Evolutionary conservation across 305 asterid genomes (phyloP).

Genomic region (Fraxinus latifolia): DNA sequence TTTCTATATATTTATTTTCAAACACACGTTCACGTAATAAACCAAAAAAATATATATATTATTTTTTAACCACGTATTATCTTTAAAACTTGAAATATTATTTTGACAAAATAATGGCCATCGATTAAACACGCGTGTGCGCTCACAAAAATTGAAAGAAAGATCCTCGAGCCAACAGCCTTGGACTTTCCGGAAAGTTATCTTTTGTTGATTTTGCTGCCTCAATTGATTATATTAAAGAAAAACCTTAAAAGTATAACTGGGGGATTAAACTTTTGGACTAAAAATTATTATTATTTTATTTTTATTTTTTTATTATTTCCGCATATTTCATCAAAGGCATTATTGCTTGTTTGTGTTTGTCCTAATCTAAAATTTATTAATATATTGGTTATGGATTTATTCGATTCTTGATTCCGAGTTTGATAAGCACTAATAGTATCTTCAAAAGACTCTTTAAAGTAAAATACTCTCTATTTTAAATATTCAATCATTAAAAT

Average conservation of each 20-base stretch:
- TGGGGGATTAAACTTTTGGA: not conserved
- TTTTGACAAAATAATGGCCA: too few species aligned
- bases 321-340: not conserved
- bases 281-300: not conserved
- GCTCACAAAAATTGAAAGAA: not conserved
- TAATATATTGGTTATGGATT: not conserved
- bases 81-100: too few species aligned
- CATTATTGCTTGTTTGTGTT: not conserved
- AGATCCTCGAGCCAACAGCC: constrained; percentile 29
- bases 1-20: too few species aligned
- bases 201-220: constrained; percentile 28
- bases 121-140: not conserved
- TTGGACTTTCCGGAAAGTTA: constrained; percentile 8
- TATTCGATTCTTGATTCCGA: not conserved
- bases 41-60: too few species aligned
- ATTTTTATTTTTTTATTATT: not conserved
- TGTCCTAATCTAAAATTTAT: not conserved
- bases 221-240: not conserved
- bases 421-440: not conserved
- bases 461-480: too few species aligned
- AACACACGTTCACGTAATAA: too few species aligned
- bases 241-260: not conserved
- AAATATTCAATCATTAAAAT: too few species aligned
- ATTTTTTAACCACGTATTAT: too few species aligned
- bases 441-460: too few species aligned